Evolutionary conservation across 495 filamentous ascomycete species (phyloP).

Genomic region (Penicillium robsamsonii): DNA sequence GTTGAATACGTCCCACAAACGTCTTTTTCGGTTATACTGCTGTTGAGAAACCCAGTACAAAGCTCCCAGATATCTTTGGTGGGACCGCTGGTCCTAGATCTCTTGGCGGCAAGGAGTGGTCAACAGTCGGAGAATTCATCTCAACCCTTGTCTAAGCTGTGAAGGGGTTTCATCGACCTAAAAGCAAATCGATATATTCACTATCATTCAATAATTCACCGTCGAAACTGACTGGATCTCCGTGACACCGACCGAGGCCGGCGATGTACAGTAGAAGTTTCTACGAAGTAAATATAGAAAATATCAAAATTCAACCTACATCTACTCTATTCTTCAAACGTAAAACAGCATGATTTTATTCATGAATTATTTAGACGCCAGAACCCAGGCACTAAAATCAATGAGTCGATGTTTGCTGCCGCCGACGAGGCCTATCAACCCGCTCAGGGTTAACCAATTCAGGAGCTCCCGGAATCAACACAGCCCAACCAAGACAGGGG

Average conservation of each 20-base stretch:
- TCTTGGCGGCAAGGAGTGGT: constrained; percentile 30
- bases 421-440: neutral
- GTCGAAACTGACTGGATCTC: neutral
- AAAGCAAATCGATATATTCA: neutral
- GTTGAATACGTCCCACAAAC: constrained; percentile 53
- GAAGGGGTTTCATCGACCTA: neutral
- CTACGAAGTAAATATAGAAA: neutral
- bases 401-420: neutral
- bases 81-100: constrained; percentile 45
- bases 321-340: neutral
- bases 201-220: neutral
- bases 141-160: neutral
- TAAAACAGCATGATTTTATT: neutral
- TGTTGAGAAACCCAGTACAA: constrained; percentile 53
- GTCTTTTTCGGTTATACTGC: constrained; percentile 40
- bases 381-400: neutral
- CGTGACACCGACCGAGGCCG: neutral
- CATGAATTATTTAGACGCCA: neutral
- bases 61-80: constrained; percentile 57
- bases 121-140: constrained; percentile 19
- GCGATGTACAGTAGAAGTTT: neutral
- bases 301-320: neutral
- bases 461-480: constrained; percentile 3
- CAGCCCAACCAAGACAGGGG: constrained; percentile 5
- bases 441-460: neutral